Base-by-base conservation (phyloP, 176 grass and related monocot species). In the Eragrostis curvula region DNA sequence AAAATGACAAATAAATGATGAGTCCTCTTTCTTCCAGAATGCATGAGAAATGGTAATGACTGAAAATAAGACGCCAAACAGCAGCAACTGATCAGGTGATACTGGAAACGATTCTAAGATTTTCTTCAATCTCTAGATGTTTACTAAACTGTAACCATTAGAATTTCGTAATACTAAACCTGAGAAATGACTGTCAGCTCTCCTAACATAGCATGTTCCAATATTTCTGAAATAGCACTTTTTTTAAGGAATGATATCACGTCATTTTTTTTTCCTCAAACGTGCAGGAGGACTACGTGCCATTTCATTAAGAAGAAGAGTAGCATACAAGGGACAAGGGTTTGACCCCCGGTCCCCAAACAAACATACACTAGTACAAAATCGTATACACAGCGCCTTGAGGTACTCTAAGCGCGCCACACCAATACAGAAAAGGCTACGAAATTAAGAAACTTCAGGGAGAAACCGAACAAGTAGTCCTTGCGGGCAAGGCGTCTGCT, bases 141-240 rank as follows among this genome's bases (percentile, higher is more conserved):
- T 23, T 16, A 73, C 0, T 21, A 28, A 28, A 47, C 36, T 18
- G 0, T 59, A 17, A 17, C 21, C 11, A 46, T 50, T 32, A 29
- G 40, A 66, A 58, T 78, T 24, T 13, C 9, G 74, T 74, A 48
- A 6, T 20, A 71, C 17, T 14, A 7, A 5, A 42, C 61, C 25
- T 9, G 3, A 64, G 25, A 25, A 74, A 68, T 60, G 42, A 32
- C 25, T 63, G 41, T 66, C 24, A 39, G 16, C 50, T 58, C 9
- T n/a, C 46, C 21, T 27, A 24, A 74, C 3, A 27, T 67, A 7
- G 14, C 27, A 43, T 71, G 49, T 57, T 74, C 17, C 51, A 86
- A 23, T 86, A 24, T 47, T 57, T 67, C 3, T 86, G 47, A 36
- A 18, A 74, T 55, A 25, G 25, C 16, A 57, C 53, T 10, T n/a